Percentiles rank a stretch among this genome's conserved stretches.
Evolutionary conservation across 768 basidiomycete genomes (phyloP).

Genomic region (Lactifluus subvellereus): DNA sequence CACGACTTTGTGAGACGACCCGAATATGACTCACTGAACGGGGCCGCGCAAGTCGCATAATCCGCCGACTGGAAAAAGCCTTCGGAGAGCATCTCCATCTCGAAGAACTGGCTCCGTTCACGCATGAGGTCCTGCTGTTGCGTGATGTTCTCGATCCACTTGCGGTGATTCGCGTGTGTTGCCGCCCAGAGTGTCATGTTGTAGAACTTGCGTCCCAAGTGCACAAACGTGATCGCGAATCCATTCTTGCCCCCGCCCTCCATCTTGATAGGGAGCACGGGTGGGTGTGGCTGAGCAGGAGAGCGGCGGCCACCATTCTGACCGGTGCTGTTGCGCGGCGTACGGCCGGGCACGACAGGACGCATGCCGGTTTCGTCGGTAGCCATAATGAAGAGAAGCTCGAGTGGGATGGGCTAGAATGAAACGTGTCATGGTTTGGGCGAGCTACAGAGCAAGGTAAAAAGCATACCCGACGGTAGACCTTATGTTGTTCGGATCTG

Average conservation of each 20-base stretch:
- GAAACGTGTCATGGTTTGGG: not conserved
- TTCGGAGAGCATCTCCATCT: slow-evolving; percentile 77
- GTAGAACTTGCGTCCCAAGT: slow-evolving; percentile 90
- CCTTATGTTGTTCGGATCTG: slow-evolving; percentile 87
- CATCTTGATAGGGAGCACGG: slow-evolving; percentile 43
- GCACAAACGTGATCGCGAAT: slow-evolving; percentile 87
- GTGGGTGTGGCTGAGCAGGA: slow-evolving; percentile 35
- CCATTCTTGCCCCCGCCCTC: slow-evolving; percentile 68
- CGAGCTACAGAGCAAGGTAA: not conserved
- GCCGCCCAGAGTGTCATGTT: slow-evolving; percentile 88
- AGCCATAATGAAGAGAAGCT: slow-evolving; percentile 78
- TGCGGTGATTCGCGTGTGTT: slow-evolving; percentile 76
- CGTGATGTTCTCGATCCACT: slow-evolving; percentile 89
- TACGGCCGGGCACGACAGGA: slow-evolving; percentile 31
- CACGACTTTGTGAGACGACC: not conserved
- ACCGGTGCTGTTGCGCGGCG: slow-evolving; percentile 38
- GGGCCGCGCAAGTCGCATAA: slow-evolving; percentile 88
- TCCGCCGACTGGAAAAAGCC: slow-evolving; percentile 83
- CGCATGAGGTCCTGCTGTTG: slow-evolving; percentile 85
- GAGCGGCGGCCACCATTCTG: slow-evolving; percentile 31
- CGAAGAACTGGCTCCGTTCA: slow-evolving; percentile 82
- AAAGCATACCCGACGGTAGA: slow-evolving; percentile 78
- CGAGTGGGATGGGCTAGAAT: slow-evolving; percentile 87
- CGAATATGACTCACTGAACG: slow-evolving; percentile 58
- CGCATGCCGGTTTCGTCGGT: slow-evolving; percentile 52